Base-by-base conservation (phyloP, 257 asterid genomes). In the Craterostigma plantagineum region DNA sequence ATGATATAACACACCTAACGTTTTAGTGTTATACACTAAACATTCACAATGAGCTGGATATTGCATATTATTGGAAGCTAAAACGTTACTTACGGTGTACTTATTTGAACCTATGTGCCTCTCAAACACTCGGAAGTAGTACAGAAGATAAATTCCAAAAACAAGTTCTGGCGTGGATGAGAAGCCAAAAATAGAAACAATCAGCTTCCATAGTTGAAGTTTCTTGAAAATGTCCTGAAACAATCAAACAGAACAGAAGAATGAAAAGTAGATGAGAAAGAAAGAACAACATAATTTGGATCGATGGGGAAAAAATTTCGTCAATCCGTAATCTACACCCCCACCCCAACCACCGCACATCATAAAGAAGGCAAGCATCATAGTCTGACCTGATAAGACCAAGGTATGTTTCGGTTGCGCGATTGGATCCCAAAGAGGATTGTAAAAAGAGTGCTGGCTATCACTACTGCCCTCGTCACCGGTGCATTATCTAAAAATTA, bases 101-200 rank as follows among this genome's bases (percentile, higher is more conserved):
- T 90, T 90, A 52, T 90, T 90, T 11, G 99, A 90, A 52, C 99
- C 96, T 16, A 90, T 90, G 69, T 90, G 99, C 65, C 99, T 73
- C 79, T 90, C 99, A 60, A 90, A 90, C 54, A 90, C 79, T 37
- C 99, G 99, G 56, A 90, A 90, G 76, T 90, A 90, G 68, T 90
- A 90, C 50, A 90, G 69, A 54, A 90, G 79, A 75, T 77, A 90
- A 43, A 64, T 49, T 55, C 99, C 99, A 64, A 90, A 90, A 41
- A 90, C 38, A 33, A 90, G 81, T 59, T 90, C 99, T 14, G 99
- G 96, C 14, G 96, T 81, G 18, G 99, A 83, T 39, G 94, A 72
- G 57, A 90, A 90, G 58, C 94, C 81, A 48, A 83, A 80, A 67
- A 67, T 71, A 4, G 99, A 83, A 33, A 75, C 72, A 50, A 90